These are phyloP conservation scores for Lachnellula hyalina DNA, from an alignment of 2,329 filamentous ascomycete genomes.

Conservation along the genomic window DNA sequence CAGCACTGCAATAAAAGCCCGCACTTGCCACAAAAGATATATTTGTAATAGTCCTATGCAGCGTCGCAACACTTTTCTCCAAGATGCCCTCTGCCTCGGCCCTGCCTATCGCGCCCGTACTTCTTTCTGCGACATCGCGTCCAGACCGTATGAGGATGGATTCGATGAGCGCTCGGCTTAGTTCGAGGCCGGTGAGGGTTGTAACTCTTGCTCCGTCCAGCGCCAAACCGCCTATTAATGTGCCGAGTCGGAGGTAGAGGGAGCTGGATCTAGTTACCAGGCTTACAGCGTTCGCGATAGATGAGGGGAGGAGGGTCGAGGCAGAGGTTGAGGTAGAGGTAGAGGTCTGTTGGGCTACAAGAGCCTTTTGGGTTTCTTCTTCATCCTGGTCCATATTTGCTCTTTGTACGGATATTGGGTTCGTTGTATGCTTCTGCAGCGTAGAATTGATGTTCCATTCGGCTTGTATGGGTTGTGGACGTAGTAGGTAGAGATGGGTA, in stretches of 20 bases:
- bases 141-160: conserved; percentile 33
- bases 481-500: neutral
- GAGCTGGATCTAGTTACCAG: conserved; percentile 56
- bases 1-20: conserved; percentile 53
- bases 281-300: conserved; percentile 55
- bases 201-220: conserved; percentile 34
- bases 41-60: conserved; percentile 53
- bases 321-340: conserved; percentile 31
- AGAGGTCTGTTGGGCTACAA: conserved; percentile 1
- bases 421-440: neutral
- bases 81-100: conserved; percentile 52
- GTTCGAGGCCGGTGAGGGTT: conserved; percentile 34
- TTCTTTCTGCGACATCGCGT: conserved; percentile 31
- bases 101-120: conserved; percentile 38
- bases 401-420: neutral
- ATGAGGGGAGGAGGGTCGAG: conserved; percentile 50
- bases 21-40: conserved; percentile 58
- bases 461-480: neutral
- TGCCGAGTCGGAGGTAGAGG: conserved; percentile 38
- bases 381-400: conserved; percentile 26
- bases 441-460: conserved; percentile 1
- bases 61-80: conserved; percentile 49
- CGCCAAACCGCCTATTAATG: conserved; percentile 33
- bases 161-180: conserved; percentile 35
- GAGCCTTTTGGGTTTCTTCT: conserved; percentile 8